These are phyloP conservation scores for Giardia duodenalis DNA, from an alignment of 208 protist species.

Conservation along the genomic window DNA sequence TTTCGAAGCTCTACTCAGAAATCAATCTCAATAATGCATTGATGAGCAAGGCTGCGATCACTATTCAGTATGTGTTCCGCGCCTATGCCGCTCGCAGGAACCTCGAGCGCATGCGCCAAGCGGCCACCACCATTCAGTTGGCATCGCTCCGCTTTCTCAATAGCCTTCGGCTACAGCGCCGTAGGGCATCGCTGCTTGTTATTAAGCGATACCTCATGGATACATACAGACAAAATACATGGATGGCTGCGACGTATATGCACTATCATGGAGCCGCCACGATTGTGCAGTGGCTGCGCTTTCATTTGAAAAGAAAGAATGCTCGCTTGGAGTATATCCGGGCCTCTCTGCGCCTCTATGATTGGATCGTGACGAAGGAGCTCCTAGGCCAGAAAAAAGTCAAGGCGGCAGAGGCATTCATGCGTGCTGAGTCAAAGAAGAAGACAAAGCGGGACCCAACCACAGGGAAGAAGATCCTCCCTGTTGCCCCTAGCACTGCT, in stretches of 20 bases:
- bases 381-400: background rate
- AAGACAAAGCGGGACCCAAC: background rate
- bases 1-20: background rate
- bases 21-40: background rate
- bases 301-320: background rate
- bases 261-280: background rate
- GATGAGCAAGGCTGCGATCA: background rate
- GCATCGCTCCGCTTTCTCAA: background rate
- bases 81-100: background rate
- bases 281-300: background rate
- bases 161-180: background rate
- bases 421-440: background rate
- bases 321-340: background rate
- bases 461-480: background rate
- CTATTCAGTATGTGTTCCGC: background rate
- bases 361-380: background rate
- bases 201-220: background rate
- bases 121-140: background rate
- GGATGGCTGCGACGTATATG: background rate
- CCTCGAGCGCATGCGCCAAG: background rate
- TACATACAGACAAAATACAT: background rate
- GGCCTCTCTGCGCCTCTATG: background rate
- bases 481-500: background rate
- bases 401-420: background rate
- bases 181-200: background rate